These are phyloP conservation scores for Furculomyces boomerangus DNA, from an alignment of 371 early-diverging fungal species.

Conservation along the genomic window DNA sequence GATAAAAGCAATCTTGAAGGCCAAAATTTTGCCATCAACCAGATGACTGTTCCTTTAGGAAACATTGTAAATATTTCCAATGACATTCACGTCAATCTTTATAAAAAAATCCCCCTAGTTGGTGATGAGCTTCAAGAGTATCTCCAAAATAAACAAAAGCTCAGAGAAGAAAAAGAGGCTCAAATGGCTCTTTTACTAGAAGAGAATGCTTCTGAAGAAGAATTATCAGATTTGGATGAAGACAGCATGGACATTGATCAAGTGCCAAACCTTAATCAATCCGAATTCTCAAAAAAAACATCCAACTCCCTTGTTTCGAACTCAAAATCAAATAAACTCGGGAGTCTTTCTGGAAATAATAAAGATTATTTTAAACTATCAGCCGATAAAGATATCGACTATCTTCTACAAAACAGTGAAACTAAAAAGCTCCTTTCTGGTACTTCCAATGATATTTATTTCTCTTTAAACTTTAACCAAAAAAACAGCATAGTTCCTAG, in stretches of 20 bases:
- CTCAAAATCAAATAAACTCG: no score
- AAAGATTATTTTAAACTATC: no score
- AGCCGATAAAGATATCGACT: no score
- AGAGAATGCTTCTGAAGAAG: conserved; percentile 22
- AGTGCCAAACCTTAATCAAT: no score
- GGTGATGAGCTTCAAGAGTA: conserved; percentile 67
- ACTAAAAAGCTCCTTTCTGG: not conserved
- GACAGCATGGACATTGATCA: not conserved
- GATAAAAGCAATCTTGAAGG: not conserved
- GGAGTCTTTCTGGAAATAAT: no score
- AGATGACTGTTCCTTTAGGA: conserved; percentile 9
- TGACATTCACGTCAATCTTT: conserved; percentile 29
- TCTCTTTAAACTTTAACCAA: not conserved
- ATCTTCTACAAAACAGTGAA: conserved; percentile 1
- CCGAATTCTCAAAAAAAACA: no score
- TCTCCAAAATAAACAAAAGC: conserved; percentile 35
- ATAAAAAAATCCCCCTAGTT: conserved; percentile 57
- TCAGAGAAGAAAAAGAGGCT: conserved; percentile 50
- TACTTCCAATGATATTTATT: not conserved
- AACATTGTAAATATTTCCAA: conserved; percentile 14
- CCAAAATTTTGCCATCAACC: conserved; percentile 13
- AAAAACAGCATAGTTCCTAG: no score
- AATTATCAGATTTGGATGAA: no score
- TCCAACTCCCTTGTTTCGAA: no score
- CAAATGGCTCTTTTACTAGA: conserved; percentile 50